phyloP scores from a whole-genome alignment of 495 filamentous ascomycete species.

The Podospora anserina region DNA sequence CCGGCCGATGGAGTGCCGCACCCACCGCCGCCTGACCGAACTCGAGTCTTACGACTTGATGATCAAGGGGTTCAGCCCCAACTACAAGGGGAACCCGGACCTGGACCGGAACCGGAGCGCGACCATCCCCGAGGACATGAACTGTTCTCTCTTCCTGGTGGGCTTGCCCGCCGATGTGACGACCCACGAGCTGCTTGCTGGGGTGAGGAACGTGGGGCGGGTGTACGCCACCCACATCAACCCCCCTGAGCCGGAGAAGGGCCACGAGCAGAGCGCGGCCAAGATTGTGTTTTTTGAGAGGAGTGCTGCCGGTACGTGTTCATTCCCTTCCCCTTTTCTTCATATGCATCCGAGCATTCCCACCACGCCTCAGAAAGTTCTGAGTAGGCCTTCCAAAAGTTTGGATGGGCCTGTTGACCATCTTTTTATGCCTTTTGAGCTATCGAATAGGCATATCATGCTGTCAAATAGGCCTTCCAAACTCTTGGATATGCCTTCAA shows the following conservation, averaged over 20 bases:
- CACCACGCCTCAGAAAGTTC: background rate
- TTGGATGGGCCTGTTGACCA: too few relatives aligned
- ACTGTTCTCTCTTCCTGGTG: conserved; percentile 38
- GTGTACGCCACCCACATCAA: conserved; percentile 42
- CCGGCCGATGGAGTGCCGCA: conserved; percentile 24
- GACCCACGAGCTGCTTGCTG: conserved; percentile 30
- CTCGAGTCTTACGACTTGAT: conserved; percentile 17
- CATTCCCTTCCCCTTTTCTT: background rate
- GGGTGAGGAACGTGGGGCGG: conserved; percentile 35
- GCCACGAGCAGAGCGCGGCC: conserved; percentile 31
- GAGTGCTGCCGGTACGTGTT: conserved; percentile 22
- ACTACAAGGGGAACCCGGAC: conserved; percentile 36
- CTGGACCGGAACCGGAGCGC: conserved; percentile 34
- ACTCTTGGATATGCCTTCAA: background rate
- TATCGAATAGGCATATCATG: background rate
- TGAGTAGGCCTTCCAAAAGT: background rate
- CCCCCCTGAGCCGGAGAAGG: conserved; percentile 22
- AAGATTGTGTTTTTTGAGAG: conserved; percentile 44
- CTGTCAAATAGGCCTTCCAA: background rate
- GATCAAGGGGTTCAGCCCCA: conserved; percentile 27
- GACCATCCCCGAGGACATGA: conserved; percentile 28
- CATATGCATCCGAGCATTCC: background rate
- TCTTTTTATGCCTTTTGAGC: background rate
- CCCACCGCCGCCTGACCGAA: background rate
- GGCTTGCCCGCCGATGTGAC: conserved; percentile 35